Base-by-base conservation (phyloP, 2,329 filamentous ascomycete genomes). In the Aurifilum marmelostoma region DNA sequence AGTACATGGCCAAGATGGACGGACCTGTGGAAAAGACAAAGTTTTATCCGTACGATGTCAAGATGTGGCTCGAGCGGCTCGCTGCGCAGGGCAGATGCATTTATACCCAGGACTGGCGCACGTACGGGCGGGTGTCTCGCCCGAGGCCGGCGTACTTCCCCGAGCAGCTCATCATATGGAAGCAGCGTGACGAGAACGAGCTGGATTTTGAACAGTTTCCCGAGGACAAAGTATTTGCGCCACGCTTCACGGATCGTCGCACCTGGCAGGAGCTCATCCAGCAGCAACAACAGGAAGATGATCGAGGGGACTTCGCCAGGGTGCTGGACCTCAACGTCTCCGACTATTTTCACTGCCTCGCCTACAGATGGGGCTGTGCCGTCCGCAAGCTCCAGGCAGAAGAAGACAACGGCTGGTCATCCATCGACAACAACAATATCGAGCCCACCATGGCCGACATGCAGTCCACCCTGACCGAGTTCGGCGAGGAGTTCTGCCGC, bases 151-250 rank as follows among this genome's bases (percentile, higher is more conserved):
- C 75, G 8, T 73, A 75, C 69, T 76, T 77, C 67, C 78, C 79
- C 0, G 79, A 80, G 67, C 70, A 78, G 56, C 76, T 75, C 50
- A 72, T 78, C 24, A 50, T 70, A 65, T 76, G 74, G 75, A 68
- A 64, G 41, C 52, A 72, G 9, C 65, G 68, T 32, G 54, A 47
- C 32, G 39, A 61, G 4, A n/a, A 27, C 24, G 14, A 59, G 4
- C 18, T 64, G n/a, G n/a, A 32, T 21, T 24, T 56, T 18, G 58
- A 41, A 11, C 6, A 59, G 16, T 37, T 43, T 11, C n/a, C 32
- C 11, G 69, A 71, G 47, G 69, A 71, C 32, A 21, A 43, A 47
- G 27, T 41, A 14, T 7, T 56, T 18, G 65, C 56, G 9, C 69
- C 67, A 12, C 67, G 69, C 34, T 69, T 71, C 50, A 47, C 27